These are phyloP conservation scores for Neurospora sp. DNA, from an alignment of 495 filamentous ascomycete genomes.

Conservation along the genomic window DNA sequence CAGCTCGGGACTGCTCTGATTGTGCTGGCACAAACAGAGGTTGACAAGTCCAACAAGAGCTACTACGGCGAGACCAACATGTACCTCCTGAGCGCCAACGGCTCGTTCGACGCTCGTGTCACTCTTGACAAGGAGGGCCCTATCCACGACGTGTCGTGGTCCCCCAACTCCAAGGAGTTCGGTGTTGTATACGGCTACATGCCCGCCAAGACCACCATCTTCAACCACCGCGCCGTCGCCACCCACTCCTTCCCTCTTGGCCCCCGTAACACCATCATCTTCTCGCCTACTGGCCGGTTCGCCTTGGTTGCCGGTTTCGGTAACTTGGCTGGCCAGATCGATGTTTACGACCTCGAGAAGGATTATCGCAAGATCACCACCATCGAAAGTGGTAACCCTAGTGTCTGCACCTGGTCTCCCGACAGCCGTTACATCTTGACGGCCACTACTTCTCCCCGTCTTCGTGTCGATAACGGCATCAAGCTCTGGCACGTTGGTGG, in stretches of 20 bases:
- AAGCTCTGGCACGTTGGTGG: constrained; percentile 92
- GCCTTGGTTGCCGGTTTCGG: constrained; percentile 93
- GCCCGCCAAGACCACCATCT: constrained; percentile 95
- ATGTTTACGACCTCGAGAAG: constrained; percentile 90
- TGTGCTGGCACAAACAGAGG: constrained; percentile 94
- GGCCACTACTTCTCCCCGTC: constrained; percentile 85
- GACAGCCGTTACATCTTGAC: constrained; percentile 93
- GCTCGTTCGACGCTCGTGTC: constrained; percentile 84
- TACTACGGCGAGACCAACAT: constrained; percentile 98
- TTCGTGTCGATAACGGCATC: constrained; percentile 93
- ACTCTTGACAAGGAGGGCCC: constrained; percentile 94
- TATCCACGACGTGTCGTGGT: constrained; percentile 98
- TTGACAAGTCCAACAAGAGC: constrained; percentile 94
- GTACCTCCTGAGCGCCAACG: constrained; percentile 86
- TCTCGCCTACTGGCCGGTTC: constrained; percentile 89
- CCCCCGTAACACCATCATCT: constrained; percentile 88
- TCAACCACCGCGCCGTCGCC: constrained; percentile 73
- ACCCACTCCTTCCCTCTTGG: constrained; percentile 72
- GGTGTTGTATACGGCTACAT: constrained; percentile 96
- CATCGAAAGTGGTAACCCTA: constrained; percentile 90
- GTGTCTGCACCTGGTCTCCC: constrained; percentile 91
- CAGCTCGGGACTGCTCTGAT: constrained; percentile 77
- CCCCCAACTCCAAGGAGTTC: constrained; percentile 91
- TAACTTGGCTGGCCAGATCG: constrained; percentile 94
- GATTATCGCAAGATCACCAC: constrained; percentile 84